These are phyloP conservation scores for Aspergillus sclerotialis DNA, from an alignment of 2,329 filamentous ascomycete genomes.

Conservation along the genomic window DNA sequence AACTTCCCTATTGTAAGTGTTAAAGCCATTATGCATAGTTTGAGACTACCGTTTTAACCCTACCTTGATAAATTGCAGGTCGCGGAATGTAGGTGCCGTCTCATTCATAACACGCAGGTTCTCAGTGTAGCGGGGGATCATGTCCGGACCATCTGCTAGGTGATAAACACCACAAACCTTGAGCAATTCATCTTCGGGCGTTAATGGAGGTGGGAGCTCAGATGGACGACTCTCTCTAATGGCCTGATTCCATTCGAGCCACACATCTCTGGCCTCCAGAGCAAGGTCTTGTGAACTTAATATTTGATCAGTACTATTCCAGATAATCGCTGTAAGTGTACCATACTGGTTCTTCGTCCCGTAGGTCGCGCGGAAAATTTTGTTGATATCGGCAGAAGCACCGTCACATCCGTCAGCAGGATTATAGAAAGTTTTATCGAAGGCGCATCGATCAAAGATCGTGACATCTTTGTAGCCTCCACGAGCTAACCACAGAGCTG, in stretches of 20 bases:
- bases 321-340: neutral
- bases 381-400: conserved; percentile 37
- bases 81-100: conserved; percentile 7
- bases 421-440: conserved; percentile 4
- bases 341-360: conserved; percentile 1
- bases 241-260: conserved; percentile 20
- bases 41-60: neutral
- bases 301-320: neutral
- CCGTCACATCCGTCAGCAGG: conserved; percentile 1
- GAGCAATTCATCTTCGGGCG: conserved; percentile 13
- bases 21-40: neutral
- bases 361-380: conserved; percentile 40
- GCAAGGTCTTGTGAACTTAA: conserved; percentile 21
- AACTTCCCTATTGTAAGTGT: conserved; percentile 6
- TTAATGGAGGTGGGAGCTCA: conserved; percentile 14
- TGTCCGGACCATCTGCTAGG: conserved; percentile 8
- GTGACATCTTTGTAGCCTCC: conserved; percentile 40
- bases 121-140: conserved; percentile 10
- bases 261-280: conserved; percentile 24
- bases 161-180: conserved; percentile 11
- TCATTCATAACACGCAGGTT: conserved; percentile 10
- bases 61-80: conserved; percentile 17
- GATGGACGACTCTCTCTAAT: conserved; percentile 8
- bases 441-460: conserved; percentile 34
- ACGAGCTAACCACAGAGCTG: conserved; percentile 22